phyloP scores from a whole-genome alignment of 257 asterid species.

The Primulina eburnea region DNA sequence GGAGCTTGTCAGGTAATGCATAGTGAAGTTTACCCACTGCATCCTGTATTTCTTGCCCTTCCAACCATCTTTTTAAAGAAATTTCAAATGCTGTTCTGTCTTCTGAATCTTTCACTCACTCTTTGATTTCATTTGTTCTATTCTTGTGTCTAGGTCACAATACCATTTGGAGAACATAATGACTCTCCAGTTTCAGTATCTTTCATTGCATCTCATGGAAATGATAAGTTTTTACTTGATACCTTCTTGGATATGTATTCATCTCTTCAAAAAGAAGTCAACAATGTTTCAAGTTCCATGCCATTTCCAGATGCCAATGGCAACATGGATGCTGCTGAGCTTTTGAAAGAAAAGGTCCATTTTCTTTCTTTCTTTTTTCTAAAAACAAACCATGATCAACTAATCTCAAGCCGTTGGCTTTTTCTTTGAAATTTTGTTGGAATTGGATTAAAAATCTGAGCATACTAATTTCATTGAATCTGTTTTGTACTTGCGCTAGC shows the following conservation, averaged over 20 bases:
- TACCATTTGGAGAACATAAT: conserved; percentile 77
- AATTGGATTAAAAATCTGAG: not conserved
- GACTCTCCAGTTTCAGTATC: conserved; percentile 71
- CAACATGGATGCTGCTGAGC: conserved; percentile 70
- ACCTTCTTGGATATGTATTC: conserved; percentile 56
- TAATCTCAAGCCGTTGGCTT: not conserved
- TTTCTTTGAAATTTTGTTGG: not conserved
- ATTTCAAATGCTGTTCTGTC: not conserved
- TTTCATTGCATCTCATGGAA: conserved; percentile 72
- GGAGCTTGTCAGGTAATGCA: conserved; percentile 82
- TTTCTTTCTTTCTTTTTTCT: not conserved
- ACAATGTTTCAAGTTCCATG: conserved; percentile 40
- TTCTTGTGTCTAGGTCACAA: conserved; percentile 47
- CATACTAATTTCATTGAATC: not conserved
- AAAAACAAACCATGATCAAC: not conserved
- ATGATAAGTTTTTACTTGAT: conserved; percentile 89
- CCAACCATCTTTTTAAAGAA: not conserved
- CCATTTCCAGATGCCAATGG: conserved; percentile 51
- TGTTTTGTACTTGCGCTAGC: not conserved
- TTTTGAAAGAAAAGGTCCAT: conserved; percentile 85
- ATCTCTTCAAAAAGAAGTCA: not conserved
- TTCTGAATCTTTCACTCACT: not conserved
- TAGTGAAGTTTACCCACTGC: conserved; percentile 15
- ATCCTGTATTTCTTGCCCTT: conserved; percentile 6
- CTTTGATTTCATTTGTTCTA: not conserved